Evolutionary conservation across 73 alveolate genomes (phyloP).

Genomic region (Paramecium caudatum): DNA sequence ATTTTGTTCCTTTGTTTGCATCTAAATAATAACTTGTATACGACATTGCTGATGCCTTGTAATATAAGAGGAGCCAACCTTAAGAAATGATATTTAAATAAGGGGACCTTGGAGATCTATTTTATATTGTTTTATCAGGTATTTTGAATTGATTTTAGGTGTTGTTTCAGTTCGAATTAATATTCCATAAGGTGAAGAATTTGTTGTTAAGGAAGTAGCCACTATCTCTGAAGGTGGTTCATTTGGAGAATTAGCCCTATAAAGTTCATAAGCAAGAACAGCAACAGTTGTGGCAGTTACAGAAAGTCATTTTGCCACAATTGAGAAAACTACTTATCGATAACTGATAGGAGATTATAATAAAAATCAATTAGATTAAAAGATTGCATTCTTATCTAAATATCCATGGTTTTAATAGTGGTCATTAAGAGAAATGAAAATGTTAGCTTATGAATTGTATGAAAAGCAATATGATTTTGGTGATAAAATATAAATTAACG

Average conservation of each 20-base stretch:
- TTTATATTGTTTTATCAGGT: constrained; percentile 19
- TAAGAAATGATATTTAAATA: not conserved
- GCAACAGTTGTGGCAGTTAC: constrained; percentile 22
- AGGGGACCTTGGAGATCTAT: constrained; percentile 39
- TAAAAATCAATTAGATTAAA: constrained; percentile 34
- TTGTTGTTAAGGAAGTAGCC: constrained; percentile 9
- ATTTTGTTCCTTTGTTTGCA: constrained; percentile 2
- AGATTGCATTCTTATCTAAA: constrained; percentile 9
- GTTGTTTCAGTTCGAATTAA: constrained; percentile 23
- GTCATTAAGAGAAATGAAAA: constrained; percentile 54
- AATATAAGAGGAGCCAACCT: not conserved
- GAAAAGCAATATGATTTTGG: constrained; percentile 46
- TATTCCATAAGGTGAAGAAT: constrained; percentile 24
- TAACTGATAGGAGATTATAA: constrained; percentile 55
- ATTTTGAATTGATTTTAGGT: not conserved
- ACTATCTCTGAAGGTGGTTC: constrained; percentile 39
- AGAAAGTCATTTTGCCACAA: constrained; percentile 46
- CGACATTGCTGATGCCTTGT: constrained; percentile 46
- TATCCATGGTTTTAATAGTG: constrained; percentile 34
- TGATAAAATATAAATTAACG: constrained; percentile 3
- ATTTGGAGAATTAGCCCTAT: constrained; percentile 43
- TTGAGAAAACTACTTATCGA: constrained; percentile 4
- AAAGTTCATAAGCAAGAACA: not conserved
- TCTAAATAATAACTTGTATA: not conserved
- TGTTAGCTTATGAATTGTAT: constrained; percentile 22